phyloP scores from a whole-genome alignment of 2,329 filamentous ascomycete genomes.

The Ceratocystis papillata region DNA sequence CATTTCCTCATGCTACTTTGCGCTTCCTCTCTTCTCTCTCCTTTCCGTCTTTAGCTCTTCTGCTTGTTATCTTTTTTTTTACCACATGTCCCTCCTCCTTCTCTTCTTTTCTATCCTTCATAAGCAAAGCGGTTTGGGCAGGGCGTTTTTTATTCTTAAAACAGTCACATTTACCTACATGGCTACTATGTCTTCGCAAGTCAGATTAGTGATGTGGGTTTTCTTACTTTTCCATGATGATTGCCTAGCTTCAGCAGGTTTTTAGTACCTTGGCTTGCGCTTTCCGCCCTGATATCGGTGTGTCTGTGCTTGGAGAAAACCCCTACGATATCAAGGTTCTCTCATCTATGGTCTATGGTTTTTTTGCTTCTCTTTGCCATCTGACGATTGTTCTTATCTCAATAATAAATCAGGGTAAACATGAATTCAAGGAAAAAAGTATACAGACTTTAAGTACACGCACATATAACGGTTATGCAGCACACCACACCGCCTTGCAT shows the following conservation, averaged over 20 bases:
- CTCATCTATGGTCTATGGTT: not conserved
- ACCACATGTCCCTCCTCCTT: not conserved
- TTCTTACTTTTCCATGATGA: not conserved
- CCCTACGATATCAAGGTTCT: not conserved
- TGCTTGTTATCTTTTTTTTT: constrained; percentile 8
- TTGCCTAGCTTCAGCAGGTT: too few relatives aligned
- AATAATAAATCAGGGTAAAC: not conserved
- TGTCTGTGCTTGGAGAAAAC: not conserved
- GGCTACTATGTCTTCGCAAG: not conserved
- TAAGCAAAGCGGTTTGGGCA: constrained; percentile 17
- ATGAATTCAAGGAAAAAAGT: not conserved
- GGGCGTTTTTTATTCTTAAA: constrained; percentile 6
- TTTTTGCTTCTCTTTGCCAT: not conserved
- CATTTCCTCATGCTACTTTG: not conserved
- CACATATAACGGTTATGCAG: not conserved
- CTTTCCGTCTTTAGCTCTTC: not conserved
- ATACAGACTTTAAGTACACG: not conserved
- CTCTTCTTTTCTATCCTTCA: not conserved
- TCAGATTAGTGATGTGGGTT: constrained; percentile 1
- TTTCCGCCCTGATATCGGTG: not conserved
- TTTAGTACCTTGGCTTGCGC: not conserved
- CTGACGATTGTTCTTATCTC: not conserved
- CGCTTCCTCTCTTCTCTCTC: constrained; percentile 4
- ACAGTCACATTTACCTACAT: not conserved
- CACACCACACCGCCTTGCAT: not conserved